phyloP scores from a whole-genome alignment of 805 yeast genomes.

The Zygosaccharomyces bailii region DNA sequence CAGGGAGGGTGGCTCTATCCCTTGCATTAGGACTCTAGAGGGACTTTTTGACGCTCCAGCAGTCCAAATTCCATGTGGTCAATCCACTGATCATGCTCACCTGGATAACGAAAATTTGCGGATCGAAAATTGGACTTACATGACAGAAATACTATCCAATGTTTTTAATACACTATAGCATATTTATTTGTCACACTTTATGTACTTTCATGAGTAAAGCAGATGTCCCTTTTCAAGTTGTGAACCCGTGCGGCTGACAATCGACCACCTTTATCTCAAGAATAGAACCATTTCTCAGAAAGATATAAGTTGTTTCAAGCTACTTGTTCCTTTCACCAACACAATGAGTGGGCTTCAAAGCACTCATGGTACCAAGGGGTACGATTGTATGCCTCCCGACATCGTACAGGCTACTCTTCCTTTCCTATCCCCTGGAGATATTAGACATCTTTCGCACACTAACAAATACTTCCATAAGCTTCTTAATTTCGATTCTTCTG shows the following conservation, averaged over 20 bases:
- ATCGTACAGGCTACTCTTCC: slow-evolving; percentile 32
- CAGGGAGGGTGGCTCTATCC: slow-evolving; percentile 96
- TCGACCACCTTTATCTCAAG: neutral
- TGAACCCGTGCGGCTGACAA: slow-evolving; percentile 2
- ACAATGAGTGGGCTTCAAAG: no score
- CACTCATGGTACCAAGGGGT: slow-evolving; percentile 1
- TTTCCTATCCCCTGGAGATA: slow-evolving; percentile 27
- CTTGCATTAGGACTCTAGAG: slow-evolving; percentile 81
- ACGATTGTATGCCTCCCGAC: slow-evolving; percentile 30
- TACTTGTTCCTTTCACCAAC: neutral
- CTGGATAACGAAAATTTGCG: slow-evolving; percentile 81
- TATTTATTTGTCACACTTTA: neutral
- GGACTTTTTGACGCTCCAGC: slow-evolving; percentile 82
- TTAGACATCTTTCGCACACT: slow-evolving; percentile 32
- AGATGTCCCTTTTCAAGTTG: neutral
- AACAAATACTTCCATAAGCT: slow-evolving; percentile 32
- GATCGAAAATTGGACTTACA: slow-evolving; percentile 69
- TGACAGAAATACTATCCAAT: slow-evolving; percentile 59
- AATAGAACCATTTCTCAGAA: neutral
- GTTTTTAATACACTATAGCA: slow-evolving; percentile 41
- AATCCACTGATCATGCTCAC: slow-evolving; percentile 91
- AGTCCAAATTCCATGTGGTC: slow-evolving; percentile 96
- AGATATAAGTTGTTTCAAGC: neutral
- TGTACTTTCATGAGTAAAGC: neutral
- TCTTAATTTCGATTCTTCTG: slow-evolving; percentile 25